Conservation (phyloP, 768 basidiomycete genomes). For the Amanita subjunquillea region DNA sequence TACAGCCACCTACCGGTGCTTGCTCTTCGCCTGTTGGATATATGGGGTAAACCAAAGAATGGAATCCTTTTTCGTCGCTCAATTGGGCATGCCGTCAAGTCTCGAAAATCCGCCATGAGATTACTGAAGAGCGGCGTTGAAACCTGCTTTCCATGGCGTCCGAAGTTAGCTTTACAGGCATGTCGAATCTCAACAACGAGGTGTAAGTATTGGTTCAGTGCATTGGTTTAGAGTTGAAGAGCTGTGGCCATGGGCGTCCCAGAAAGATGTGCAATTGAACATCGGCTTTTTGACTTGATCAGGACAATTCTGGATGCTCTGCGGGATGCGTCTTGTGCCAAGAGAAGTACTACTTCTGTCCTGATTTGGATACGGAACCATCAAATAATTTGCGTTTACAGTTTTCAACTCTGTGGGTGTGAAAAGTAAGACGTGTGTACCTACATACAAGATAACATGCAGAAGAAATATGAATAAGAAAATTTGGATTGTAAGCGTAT, state of each 20-base stretch:
- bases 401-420: background rate
- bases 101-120: background rate
- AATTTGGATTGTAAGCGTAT: background rate
- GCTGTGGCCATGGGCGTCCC: too few species aligned
- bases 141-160: too few species aligned
- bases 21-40: constrained; percentile 5
- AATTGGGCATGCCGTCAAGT: background rate
- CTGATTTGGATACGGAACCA: background rate
- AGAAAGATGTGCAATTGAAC: too few species aligned
- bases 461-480: background rate
- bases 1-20: constrained; percentile 6
- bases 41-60: background rate
- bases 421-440: background rate
- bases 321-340: too few species aligned
- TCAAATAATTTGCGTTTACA: background rate
- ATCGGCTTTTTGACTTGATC: too few species aligned
- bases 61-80: background rate
- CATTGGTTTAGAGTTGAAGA: too few species aligned
- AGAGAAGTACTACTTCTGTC: too few species aligned
- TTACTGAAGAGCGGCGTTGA: too few species aligned
- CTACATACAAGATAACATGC: background rate
- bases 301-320: too few species aligned
- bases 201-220: too few species aligned
- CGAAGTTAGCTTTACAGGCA: too few species aligned
- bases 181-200: too few species aligned